Evolutionary conservation across 345 rosid species (phyloP).

Genomic region (Luvunga scandens): DNA sequence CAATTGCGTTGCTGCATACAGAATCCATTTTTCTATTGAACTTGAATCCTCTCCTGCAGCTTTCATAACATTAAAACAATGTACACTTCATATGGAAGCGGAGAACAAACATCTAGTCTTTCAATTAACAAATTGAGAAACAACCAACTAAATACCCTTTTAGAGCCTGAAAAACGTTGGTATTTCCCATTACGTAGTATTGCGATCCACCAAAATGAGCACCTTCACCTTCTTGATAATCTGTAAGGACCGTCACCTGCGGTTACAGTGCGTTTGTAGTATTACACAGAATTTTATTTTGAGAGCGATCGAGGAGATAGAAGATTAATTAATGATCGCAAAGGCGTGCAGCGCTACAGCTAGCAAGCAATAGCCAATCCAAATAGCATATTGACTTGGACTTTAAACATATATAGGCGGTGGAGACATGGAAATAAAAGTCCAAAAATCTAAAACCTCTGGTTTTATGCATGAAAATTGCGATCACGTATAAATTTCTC

Average conservation of each 20-base stretch:
- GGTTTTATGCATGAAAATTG: background rate
- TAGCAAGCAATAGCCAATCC: background rate
- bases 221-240: background rate
- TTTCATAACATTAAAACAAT: too few species aligned
- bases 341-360: background rate
- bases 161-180: slow-evolving; percentile 5
- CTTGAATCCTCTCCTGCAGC: slow-evolving; percentile 20
- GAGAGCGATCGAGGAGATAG: background rate
- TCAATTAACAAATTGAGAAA: background rate
- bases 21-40: slow-evolving; percentile 23
- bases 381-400: slow-evolving; percentile 1
- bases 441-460: slow-evolving; percentile 1
- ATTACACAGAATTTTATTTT: background rate
- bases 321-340: background rate
- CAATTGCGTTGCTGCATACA: background rate
- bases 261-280: background rate
- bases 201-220: background rate
- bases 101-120: too few species aligned
- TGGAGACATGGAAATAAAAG: slow-evolving; percentile 17
- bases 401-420: slow-evolving; percentile 14
- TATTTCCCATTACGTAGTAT: slow-evolving; percentile 31
- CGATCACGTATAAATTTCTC: slow-evolving; percentile 14
- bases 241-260: background rate
- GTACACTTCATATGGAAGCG: too few species aligned
- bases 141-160: slow-evolving; percentile 18